These are phyloP conservation scores for Fusarium sp. DNA, from an alignment of 2,329 filamentous ascomycete genomes.

Conservation along the genomic window DNA sequence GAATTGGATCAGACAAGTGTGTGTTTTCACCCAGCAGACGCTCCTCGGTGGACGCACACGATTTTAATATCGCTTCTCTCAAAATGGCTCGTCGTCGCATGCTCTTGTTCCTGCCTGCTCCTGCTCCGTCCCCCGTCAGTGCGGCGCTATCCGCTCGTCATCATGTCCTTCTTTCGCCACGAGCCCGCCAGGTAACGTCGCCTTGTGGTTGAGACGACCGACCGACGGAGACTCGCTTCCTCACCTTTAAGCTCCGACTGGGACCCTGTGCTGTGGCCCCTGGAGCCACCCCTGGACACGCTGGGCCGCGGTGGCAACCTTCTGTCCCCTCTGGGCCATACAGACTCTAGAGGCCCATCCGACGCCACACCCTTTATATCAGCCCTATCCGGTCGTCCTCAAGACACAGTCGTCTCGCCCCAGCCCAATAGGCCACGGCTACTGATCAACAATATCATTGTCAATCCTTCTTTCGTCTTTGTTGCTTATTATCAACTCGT, in stretches of 20 bases:
- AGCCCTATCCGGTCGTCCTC: constrained; percentile 38
- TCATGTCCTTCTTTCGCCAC: constrained; percentile 41
- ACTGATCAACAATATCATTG: background rate
- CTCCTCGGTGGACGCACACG: constrained; percentile 43
- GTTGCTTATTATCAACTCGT: constrained; percentile 4
- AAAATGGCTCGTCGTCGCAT: constrained; percentile 47
- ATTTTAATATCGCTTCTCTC: constrained; percentile 40
- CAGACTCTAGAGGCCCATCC: constrained; percentile 8
- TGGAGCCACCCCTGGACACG: constrained; percentile 22
- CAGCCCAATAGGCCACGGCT: constrained; percentile 8
- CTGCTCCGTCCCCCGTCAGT: constrained; percentile 14
- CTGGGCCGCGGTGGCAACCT: constrained; percentile 38
- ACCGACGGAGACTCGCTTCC: constrained; percentile 24
- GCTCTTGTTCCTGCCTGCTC: constrained; percentile 23
- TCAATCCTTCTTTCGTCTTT: constrained; percentile 8
- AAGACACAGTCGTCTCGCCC: constrained; percentile 10
- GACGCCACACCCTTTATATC: constrained; percentile 43
- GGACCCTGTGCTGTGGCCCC: constrained; percentile 25
- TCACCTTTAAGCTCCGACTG: constrained; percentile 31
- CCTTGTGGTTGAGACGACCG: constrained; percentile 32
- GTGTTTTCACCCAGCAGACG: constrained; percentile 37
- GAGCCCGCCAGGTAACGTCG: constrained; percentile 36
- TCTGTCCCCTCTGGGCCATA: constrained; percentile 18
- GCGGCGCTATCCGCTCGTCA: constrained; percentile 34
- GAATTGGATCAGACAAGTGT: constrained; percentile 42